phyloP scores from a whole-genome alignment of 73 alveolate species.

The Tetrahymena borealis region DNA sequence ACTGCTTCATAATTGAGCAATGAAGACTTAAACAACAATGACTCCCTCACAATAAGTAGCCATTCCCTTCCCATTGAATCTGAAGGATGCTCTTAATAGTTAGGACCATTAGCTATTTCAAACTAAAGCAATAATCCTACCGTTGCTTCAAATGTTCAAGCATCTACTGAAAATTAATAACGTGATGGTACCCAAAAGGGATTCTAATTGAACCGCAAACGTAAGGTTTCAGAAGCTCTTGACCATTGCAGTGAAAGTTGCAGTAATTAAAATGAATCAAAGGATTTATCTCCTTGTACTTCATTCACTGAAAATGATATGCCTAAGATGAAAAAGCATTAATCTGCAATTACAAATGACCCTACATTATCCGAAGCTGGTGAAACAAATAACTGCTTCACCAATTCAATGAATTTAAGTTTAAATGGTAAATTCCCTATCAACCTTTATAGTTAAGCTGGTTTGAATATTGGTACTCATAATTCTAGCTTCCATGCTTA shows the following conservation, averaged over 20 bases:
- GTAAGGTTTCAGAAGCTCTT: not conserved
- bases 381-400: not conserved
- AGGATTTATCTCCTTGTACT: not conserved
- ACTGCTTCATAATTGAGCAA: not conserved
- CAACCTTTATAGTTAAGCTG: not conserved
- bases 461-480: not conserved
- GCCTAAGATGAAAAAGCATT: not conserved
- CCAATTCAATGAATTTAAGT: not conserved
- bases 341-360: not conserved
- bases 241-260: not conserved
- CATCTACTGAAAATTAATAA: too few species aligned
- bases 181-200: not conserved
- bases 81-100: not conserved
- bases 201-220: not conserved
- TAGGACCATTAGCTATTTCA: not conserved
- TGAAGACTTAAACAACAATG: not conserved
- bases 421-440: not conserved
- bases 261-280: not conserved
- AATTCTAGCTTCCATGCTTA: not conserved
- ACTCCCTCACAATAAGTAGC: not conserved
- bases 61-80: not conserved
- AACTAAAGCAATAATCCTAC: not conserved
- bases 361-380: conserved; percentile 1
- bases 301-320: not conserved
- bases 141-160: too few species aligned